Evolutionary conservation across 345 rosid species (phyloP).

Genomic region (Pistacia atlantica): DNA sequence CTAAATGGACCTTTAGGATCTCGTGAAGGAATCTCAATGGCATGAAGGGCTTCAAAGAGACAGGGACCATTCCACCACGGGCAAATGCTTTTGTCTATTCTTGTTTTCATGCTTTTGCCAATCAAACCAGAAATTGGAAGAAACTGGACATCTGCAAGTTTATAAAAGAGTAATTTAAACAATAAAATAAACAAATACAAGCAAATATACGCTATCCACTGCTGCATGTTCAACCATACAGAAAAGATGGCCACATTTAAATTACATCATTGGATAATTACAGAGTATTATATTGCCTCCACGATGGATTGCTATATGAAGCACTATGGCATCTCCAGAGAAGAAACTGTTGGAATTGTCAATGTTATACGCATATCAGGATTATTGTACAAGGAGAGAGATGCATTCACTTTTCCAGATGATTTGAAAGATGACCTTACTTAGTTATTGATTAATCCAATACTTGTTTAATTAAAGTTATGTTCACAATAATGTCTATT

Average conservation of each 20-base stretch:
- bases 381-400: no score
- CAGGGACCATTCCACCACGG: conserved; percentile 94
- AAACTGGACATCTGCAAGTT: conserved; percentile 75
- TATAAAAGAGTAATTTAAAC: not conserved
- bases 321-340: no score
- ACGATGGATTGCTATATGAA: no score
- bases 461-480: no score
- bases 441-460: no score
- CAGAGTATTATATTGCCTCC: not conserved
- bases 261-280: not conserved
- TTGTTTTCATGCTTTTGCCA: conserved; percentile 73
- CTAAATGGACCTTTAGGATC: conserved; percentile 99
- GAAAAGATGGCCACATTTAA: not conserved
- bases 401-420: no score
- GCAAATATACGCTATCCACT: not conserved
- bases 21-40: conserved; percentile 76
- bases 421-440: no score
- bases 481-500: no score
- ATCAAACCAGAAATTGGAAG: conserved; percentile 90
- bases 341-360: no score
- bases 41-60: conserved; percentile 84
- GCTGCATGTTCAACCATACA: not conserved
- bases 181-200: not conserved
- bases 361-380: no score
- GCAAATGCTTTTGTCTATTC: conserved; percentile 61